These are phyloP conservation scores for Fusarium sp. DNA, from an alignment of 2,329 filamentous ascomycete species.

Conservation along the genomic window DNA sequence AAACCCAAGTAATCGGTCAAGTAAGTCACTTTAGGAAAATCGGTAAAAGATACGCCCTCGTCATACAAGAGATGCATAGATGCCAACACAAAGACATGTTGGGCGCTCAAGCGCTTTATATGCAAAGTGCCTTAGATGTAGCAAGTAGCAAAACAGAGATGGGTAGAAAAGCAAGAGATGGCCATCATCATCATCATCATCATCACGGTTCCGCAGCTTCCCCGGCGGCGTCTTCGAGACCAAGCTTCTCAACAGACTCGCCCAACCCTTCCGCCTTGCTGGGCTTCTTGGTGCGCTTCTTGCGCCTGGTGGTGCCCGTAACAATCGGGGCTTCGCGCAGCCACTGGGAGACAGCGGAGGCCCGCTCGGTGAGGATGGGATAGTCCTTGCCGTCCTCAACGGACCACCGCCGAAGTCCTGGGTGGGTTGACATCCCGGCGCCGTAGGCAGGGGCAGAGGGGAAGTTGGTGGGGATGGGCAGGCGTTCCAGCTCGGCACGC, in stretches of 20 bases:
- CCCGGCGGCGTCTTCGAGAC: constrained; percentile 5
- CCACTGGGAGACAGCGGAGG: constrained; percentile 76
- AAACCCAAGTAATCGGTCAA: background rate
- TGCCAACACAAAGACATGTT: background rate
- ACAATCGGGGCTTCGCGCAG: constrained; percentile 66
- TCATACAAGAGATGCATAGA: background rate
- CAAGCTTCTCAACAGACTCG: constrained; percentile 18
- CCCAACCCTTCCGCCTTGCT: constrained; percentile 13
- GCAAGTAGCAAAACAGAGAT: background rate
- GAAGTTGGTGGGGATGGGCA: background rate
- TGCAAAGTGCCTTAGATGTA: background rate
- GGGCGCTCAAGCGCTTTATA: background rate
- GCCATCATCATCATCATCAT: background rate
- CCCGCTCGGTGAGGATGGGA: constrained; percentile 75
- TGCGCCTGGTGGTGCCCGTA: constrained; percentile 52
- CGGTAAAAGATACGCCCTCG: background rate
- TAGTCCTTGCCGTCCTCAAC: constrained; percentile 76
- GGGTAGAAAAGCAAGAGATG: background rate
- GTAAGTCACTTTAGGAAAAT: background rate
- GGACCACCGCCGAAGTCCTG: constrained; percentile 65
- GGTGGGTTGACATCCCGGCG: background rate
- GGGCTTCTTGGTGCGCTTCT: constrained; percentile 46
- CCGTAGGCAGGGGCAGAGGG: background rate
- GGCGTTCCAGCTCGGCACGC: constrained; percentile 59
- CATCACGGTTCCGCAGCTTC: background rate